phyloP scores from a whole-genome alignment of 2,329 filamentous ascomycete genomes.

The Colletotrichum cuscutae region DNA sequence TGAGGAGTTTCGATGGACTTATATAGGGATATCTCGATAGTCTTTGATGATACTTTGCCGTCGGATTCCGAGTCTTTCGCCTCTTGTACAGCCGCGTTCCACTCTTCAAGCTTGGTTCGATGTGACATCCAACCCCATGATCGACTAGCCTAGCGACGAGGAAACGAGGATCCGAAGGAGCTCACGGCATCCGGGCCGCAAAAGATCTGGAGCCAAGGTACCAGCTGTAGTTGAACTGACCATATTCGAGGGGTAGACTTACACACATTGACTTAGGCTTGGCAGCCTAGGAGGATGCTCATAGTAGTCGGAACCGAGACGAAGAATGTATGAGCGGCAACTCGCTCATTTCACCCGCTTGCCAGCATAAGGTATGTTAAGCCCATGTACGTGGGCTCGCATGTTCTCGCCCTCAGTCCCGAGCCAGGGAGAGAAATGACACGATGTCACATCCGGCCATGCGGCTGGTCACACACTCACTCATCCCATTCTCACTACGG shows the following conservation, averaged over 20 bases:
- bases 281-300: neutral
- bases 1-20: neutral
- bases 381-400: neutral
- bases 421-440: neutral
- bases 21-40: constrained; percentile 12
- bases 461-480: constrained; percentile 23
- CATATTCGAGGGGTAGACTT: neutral
- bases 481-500: neutral
- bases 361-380: neutral
- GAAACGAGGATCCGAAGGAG: constrained; percentile 6
- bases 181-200: constrained; percentile 30
- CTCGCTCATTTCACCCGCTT: too few relatives aligned
- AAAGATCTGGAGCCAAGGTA: constrained; percentile 11
- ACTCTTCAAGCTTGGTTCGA: neutral
- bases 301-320: too few relatives aligned
- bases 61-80: neutral
- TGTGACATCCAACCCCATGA: neutral
- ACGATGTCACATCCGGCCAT: constrained; percentile 30
- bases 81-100: neutral
- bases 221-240: neutral
- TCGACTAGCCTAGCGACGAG: neutral
- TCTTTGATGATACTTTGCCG: neutral
- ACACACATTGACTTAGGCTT: neutral
- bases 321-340: too few relatives aligned
- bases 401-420: constrained; percentile 10